Conservation (phyloP, 768 basidiomycete species). For the Tylopilus plumbeoviolaceoides region DNA sequence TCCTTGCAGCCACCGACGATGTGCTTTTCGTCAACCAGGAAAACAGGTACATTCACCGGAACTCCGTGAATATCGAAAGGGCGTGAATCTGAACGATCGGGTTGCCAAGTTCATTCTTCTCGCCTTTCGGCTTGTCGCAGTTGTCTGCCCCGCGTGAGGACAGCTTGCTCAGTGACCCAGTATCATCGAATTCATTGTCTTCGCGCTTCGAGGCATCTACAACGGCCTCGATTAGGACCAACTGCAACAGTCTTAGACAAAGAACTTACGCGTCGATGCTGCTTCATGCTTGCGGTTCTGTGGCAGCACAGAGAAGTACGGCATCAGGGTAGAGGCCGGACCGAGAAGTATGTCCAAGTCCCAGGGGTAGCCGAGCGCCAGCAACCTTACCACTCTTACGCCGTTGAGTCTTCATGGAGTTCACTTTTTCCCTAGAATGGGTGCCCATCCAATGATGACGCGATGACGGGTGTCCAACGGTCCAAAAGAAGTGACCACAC, state of each 20-base stretch:
- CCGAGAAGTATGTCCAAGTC: too few species aligned
- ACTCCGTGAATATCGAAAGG: background rate
- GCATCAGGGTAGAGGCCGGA: background rate
- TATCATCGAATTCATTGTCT: background rate
- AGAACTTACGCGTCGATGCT: background rate
- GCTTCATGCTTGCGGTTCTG: background rate
- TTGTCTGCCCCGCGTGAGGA: too few species aligned
- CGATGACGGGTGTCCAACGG: too few species aligned
- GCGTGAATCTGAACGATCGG: background rate
- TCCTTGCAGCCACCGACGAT: slow-evolving; percentile 5
- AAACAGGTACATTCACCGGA: slow-evolving; percentile 3
- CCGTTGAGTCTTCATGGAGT: background rate
- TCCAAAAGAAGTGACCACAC: too few species aligned
- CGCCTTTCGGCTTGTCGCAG: background rate
- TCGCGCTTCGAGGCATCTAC: background rate
- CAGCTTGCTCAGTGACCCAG: background rate
- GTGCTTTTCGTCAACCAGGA: slow-evolving; percentile 6
- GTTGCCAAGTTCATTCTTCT: background rate
- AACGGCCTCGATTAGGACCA: background rate
- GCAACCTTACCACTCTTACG: background rate
- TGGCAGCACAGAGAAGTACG: background rate
- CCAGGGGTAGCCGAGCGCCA: too few species aligned
- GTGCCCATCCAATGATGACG: too few species aligned
- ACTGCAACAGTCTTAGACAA: too few species aligned
- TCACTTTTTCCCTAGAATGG: background rate